A percentile compares a stretch with the other conserved stretches of the same genome.
Evolutionary conservation across 306 rosid species (phyloP).

Genomic region (Vigna reflexopilosa): DNA sequence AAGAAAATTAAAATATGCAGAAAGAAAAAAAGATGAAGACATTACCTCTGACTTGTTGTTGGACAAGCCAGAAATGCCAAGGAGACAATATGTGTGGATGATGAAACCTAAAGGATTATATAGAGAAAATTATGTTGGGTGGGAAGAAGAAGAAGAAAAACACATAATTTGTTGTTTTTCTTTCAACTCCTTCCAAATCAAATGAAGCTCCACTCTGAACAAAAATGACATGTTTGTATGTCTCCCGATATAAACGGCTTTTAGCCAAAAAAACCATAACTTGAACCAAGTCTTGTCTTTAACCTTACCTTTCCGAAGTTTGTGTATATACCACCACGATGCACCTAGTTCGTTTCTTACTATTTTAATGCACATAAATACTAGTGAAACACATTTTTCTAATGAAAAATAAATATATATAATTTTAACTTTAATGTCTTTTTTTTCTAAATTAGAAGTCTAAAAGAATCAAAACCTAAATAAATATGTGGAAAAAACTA

Average conservation of each 20-base stretch:
- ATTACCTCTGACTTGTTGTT: conserved; percentile 30
- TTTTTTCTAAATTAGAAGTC: no score
- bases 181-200: conserved; percentile 40
- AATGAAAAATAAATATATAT: no score
- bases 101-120: not conserved
- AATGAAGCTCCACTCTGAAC: conserved; percentile 27
- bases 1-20: not conserved
- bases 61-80: conserved; percentile 42
- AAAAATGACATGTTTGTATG: conserved; percentile 30
- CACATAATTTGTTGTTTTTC: not conserved
- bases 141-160: conserved; percentile 39
- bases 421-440: no score
- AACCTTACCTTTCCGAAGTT: not conserved
- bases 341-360: conserved; percentile 28
- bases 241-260: conserved; percentile 33
- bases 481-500: no score
- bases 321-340: conserved; percentile 31
- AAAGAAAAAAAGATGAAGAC: no score
- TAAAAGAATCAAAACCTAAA: no score
- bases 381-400: no score
- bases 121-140: not conserved
- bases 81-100: not conserved
- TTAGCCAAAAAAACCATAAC: conserved; percentile 17
- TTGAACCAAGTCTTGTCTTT: not conserved
- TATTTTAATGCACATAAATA: conserved; percentile 8